These are phyloP conservation scores for Monilinia laxa DNA, from an alignment of 2,329 filamentous ascomycete genomes.

Conservation along the genomic window DNA sequence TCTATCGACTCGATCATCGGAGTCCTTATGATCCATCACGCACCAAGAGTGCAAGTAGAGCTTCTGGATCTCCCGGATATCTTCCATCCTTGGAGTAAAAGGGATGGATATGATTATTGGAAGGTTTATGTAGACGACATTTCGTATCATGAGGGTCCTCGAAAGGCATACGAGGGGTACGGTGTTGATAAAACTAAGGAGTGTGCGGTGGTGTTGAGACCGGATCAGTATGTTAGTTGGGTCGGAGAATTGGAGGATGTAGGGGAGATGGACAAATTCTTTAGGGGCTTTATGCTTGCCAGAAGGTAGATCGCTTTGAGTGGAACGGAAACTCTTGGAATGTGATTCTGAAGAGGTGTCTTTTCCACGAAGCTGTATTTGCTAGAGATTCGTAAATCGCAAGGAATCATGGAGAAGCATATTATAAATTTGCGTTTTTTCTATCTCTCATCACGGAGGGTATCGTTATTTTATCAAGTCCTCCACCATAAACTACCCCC, in stretches of 20 bases:
- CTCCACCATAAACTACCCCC: no score
- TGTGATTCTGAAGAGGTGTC: neutral
- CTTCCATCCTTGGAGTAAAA: slow-evolving; percentile 48
- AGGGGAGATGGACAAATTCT: slow-evolving; percentile 26
- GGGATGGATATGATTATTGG: slow-evolving; percentile 55
- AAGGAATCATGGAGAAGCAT: no score
- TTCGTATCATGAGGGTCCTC: slow-evolving; percentile 54
- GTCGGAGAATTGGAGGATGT: slow-evolving; percentile 42
- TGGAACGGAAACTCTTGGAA: neutral
- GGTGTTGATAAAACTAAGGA: slow-evolving; percentile 57
- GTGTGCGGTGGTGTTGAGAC: slow-evolving; percentile 59
- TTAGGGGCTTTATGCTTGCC: slow-evolving; percentile 27
- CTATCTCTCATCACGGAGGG: no score
- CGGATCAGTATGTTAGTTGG: slow-evolving; percentile 64
- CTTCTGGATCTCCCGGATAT: slow-evolving; percentile 53
- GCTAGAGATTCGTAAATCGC: no score
- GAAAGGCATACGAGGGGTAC: slow-evolving; percentile 54
- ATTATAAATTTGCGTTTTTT: no score
- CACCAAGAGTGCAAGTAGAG: slow-evolving; percentile 50
- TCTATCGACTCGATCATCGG: slow-evolving; percentile 55
- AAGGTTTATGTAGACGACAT: slow-evolving; percentile 57
- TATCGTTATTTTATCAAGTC: no score
- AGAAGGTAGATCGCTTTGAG: neutral
- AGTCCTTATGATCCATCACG: slow-evolving; percentile 59
- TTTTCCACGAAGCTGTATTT: no score